A percentile compares a stretch with the other conserved stretches of the same genome.
Conservation (phyloP, 192 early-diverging fungal genomes). For the Coemansia sp. region DNA sequence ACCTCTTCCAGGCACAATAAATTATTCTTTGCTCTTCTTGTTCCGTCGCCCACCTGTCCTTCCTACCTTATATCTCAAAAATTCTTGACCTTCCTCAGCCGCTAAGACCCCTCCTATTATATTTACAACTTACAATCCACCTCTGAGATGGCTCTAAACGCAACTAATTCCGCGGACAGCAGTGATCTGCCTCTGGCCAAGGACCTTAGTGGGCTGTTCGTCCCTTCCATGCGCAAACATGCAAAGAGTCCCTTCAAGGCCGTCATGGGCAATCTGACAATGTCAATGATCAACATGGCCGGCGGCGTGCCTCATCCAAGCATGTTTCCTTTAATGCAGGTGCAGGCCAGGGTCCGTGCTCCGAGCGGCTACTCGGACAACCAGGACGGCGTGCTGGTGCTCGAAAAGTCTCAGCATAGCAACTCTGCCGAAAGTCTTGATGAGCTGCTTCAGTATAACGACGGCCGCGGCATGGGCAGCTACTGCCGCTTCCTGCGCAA, state of each 20-base stretch:
- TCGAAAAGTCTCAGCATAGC: conserved; percentile 29
- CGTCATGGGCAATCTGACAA: conserved; percentile 47
- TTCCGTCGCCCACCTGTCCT: neutral
- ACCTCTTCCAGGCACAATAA: neutral
- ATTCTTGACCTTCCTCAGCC: neutral
- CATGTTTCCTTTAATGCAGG: conserved; percentile 64
- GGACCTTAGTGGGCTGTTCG: conserved; percentile 40
- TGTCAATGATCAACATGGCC: conserved; percentile 65
- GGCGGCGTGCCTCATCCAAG: conserved; percentile 66
- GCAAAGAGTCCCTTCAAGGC: conserved; percentile 52
- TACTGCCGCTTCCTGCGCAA: conserved; percentile 55
- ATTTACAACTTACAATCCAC: neutral
- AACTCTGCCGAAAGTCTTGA: conserved; percentile 31
- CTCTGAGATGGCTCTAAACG: conserved; percentile 19
- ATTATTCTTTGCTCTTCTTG: neutral
- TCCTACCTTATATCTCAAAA: neutral
- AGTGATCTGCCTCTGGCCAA: conserved; percentile 24
- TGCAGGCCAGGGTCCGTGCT: conserved; percentile 55
- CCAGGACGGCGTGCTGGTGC: conserved; percentile 18
- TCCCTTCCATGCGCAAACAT: conserved; percentile 36
- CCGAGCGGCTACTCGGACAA: conserved; percentile 13
- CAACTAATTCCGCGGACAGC: neutral
- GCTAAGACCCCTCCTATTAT: neutral
- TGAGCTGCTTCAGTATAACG: conserved; percentile 63
- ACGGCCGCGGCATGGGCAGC: conserved; percentile 55